Evolutionary conservation across 192 early-diverging fungal species (phyloP), one percentile per base, ranked within the genome.

Genomic region (Dimargaris xerosporica): DNA sequence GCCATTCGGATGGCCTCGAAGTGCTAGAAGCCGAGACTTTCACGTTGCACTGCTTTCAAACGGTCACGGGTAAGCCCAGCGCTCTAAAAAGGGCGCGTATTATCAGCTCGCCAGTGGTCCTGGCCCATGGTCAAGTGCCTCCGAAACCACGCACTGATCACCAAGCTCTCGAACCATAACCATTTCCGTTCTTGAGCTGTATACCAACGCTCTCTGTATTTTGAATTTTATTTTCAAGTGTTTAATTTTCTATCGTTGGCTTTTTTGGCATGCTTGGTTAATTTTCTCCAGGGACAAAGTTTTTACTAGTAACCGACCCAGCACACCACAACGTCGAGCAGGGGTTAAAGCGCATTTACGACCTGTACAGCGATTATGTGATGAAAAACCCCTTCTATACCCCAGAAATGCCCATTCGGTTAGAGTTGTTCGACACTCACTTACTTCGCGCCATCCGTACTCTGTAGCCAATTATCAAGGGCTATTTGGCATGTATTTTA

Each of bases 371-470:
- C 62, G 93, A 97, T 67, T 99, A 86, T 70, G 93, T 88, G 26
- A 93, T 99, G 85, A 99, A 99, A 78, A 99, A 94, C 67, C 96
- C 96, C 42, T 99, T 99, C 69, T 91, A 96, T 78, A 93, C 85
- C 62, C 86, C 93, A 19, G 96, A 99, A 68, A 99, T 99, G 96
- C 96, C 96, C 28, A 93, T 99, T 65, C 86, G 93, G 21, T 88
- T 85, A 0, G 96, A 99, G 62, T 77, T 93, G 66, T 98, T 98
- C 80, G 96, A 98, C 70, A 56, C 79, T 16, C 81, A 86, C 66
- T 63, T 39, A 39, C 34, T 39, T 7, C 34, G 34, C 34, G 34
- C 34, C 7, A 39, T 39, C 34, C 34, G 34, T 7, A 39, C 34
- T 7, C 34, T 39, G 34, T 39, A 39, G 34, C 34, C 34, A 39